Base-by-base conservation (phyloP, 768 basidiomycete genomes). In the Chalciporus sphaerocephalus region DNA sequence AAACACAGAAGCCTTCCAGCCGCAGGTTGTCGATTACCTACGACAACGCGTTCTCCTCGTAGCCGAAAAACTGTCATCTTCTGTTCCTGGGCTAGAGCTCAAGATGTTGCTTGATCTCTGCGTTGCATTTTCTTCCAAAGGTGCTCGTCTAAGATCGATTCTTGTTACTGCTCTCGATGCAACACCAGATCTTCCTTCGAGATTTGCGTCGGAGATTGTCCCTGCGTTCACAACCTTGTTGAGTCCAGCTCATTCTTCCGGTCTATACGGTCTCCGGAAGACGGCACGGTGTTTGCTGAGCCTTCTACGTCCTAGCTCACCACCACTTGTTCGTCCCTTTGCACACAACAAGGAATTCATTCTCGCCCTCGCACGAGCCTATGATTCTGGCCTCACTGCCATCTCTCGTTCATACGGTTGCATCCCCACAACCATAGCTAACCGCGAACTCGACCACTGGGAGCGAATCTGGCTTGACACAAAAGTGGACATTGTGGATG, bases 401-500 rank as follows among this genome's bases (percentile, higher is more conserved):
- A 67, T 85, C 32, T 77, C 82, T 1, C 70, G 69, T 13, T 76
- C 79, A 0, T 85, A 88, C 44, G 85, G 87, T 0, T 82, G 83
- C 11, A 51, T 71, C 23, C 57, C 71, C 16, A 46, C 57, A 22
- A 50, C 57, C 21, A 43, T 59, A 23, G 40, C 59, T 20, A 43
- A 62, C 18, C 48, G 66, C 44, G 59, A 68, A 5, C 62, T 72
- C 13, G 80, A 82, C 51, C 76, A 87, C 40, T 90, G 86, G 86
- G 80, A 85, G 51, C 69, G 69, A 12, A 71, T 85, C 37, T 86
- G 84, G 78, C 69, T 89, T 6, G 76, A 82, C 46, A 81, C 83
- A 2, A 91, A 90, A 65, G 81, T 85, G 7, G 76, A 79, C 17
- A 65, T 89, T 20, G 64, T 91, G 16, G 87, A 91, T 51, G 59